Conservation (phyloP, 768 basidiomycete genomes). For the Pisolithus tinctorius region DNA sequence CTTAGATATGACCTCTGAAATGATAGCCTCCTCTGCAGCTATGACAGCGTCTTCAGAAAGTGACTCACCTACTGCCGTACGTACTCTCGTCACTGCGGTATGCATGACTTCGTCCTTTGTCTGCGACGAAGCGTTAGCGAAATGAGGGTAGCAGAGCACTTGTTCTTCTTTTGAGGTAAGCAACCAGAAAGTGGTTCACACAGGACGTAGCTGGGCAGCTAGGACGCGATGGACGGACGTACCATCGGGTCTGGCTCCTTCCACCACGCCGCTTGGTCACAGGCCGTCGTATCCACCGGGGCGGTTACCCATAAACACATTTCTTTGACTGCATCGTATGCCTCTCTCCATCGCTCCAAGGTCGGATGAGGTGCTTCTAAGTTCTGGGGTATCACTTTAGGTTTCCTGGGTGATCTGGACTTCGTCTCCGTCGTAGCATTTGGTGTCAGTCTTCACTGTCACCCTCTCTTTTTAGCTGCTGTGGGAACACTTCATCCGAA, state of each 20-base stretch:
- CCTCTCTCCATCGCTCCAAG: constrained; percentile 61
- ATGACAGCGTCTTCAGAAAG: constrained; percentile 68
- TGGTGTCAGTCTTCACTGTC: neutral
- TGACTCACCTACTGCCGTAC: constrained; percentile 68
- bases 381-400: constrained; percentile 47
- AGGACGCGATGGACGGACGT: constrained; percentile 7
- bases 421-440: neutral
- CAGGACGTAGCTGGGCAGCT: too few relatives aligned
- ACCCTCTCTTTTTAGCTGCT: neutral
- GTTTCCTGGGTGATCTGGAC: constrained; percentile 40
- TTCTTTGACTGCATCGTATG: constrained; percentile 62
- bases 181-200: neutral
- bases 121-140: constrained; percentile 95
- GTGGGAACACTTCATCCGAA: neutral
- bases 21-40: constrained; percentile 50
- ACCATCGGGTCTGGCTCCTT: constrained; percentile 67
- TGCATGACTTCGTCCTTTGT: constrained; percentile 93
- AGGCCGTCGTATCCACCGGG: constrained; percentile 92
- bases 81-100: constrained; percentile 69
- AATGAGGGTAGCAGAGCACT: constrained; percentile 78
- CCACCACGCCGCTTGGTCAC: constrained; percentile 54
- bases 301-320: constrained; percentile 72
- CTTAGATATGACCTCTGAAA: constrained; percentile 75
- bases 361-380: constrained; percentile 59
- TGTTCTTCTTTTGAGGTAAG: constrained; percentile 42